Percentiles rank a stretch among this genome's conserved stretches.
Evolutionary conservation across 106 monocot genomes (phyloP).

Genomic region (Amphibolis antarctica): DNA sequence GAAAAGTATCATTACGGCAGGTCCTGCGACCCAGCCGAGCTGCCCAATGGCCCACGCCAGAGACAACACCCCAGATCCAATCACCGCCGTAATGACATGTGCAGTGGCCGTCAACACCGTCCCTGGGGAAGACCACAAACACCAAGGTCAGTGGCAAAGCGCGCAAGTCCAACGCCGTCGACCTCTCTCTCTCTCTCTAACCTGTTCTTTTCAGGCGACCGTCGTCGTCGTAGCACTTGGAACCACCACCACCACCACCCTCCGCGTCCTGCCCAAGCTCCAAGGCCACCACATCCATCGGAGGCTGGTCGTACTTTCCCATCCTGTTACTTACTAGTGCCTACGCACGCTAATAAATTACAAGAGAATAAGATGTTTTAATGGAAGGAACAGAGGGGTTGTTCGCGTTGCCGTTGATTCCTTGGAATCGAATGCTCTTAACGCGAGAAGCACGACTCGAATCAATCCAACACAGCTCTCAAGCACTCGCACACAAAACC

Average conservation of each 20-base stretch:
- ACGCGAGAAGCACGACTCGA: too few relatives aligned
- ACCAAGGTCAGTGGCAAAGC: neutral
- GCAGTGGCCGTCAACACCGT: conserved; percentile 12
- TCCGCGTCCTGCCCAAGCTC: conserved; percentile 4
- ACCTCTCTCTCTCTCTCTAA: neutral
- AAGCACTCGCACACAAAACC: too few relatives aligned
- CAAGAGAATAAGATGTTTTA: too few relatives aligned
- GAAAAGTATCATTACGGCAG: conserved; percentile 12
- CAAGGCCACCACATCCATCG: neutral
- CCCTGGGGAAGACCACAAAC: conserved; percentile 1
- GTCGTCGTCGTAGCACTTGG: conserved; percentile 54
- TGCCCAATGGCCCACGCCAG: conserved; percentile 17
- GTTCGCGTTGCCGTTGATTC: too few relatives aligned
- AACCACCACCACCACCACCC: neutral
- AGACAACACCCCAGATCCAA: conserved; percentile 11
- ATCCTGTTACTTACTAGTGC: conserved; percentile 7
- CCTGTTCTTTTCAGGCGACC: conserved; percentile 51
- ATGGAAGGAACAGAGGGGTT: too few relatives aligned
- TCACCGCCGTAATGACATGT: conserved; percentile 13
- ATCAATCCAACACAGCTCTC: too few relatives aligned
- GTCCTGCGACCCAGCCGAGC: conserved; percentile 15
- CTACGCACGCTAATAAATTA: neutral
- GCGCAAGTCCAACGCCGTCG: neutral
- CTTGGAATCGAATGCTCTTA: too few relatives aligned
- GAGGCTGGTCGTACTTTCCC: neutral